A percentile compares a stretch with the other conserved stretches of the same genome.
These are phyloP conservation scores for Didymella sp. DNA, from an alignment of 2,329 filamentous ascomycete genomes.

Conservation along the genomic window DNA sequence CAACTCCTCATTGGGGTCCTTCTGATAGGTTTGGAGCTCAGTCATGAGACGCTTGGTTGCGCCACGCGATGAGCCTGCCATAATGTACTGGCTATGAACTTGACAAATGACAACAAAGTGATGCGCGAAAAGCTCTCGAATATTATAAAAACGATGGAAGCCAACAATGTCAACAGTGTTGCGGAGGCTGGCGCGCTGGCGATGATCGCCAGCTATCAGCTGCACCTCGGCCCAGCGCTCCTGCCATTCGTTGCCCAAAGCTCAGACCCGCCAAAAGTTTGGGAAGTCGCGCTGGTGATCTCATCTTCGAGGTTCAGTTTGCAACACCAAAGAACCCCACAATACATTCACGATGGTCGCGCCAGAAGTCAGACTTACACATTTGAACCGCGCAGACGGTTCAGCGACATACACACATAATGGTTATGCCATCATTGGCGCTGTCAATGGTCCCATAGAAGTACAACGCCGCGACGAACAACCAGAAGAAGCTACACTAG, in stretches of 20 bases:
- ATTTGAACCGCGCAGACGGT: conserved; percentile 75
- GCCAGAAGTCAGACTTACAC: conserved; percentile 43
- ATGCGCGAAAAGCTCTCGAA: not conserved
- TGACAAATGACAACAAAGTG: not conserved
- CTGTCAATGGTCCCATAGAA: conserved; percentile 93
- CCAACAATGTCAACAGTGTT: not conserved
- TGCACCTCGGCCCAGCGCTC: conserved; percentile 33
- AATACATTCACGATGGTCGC: conserved; percentile 32
- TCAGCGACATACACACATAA: conserved; percentile 78
- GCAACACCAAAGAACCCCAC: not conserved
- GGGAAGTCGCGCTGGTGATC: conserved; percentile 18
- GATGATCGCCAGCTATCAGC: conserved; percentile 17
- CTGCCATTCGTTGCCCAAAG: conserved; percentile 29
- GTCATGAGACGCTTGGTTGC: conserved; percentile 65
- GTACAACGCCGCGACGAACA: conserved; percentile 87
- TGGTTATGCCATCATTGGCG: conserved; percentile 81
- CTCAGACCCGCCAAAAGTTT: conserved; percentile 37
- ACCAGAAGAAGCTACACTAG: conserved; percentile 87
- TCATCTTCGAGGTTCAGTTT: conserved; percentile 17
- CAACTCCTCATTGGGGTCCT: conserved; percentile 63
- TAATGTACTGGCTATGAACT: conserved; percentile 14
- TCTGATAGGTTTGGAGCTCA: conserved; percentile 66
- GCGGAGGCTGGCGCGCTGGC: conserved; percentile 14
- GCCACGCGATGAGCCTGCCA: conserved; percentile 44
- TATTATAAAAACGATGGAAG: not conserved